phyloP scores from a whole-genome alignment of 495 filamentous ascomycete species.

The Neurospora tetrasperma region DNA sequence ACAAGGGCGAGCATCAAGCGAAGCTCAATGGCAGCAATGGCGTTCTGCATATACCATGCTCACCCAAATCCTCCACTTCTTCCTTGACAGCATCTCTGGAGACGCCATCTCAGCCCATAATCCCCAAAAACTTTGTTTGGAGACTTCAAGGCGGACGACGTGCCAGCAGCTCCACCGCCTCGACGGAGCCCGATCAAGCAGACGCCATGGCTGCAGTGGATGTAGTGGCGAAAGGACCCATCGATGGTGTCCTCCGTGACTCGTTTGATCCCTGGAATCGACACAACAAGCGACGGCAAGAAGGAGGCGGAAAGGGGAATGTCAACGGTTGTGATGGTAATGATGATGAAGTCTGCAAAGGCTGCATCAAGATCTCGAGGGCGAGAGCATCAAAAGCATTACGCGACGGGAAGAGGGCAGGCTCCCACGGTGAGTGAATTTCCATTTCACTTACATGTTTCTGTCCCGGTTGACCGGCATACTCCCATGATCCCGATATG shows the following conservation, averaged over 20 bases:
- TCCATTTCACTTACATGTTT: not conserved
- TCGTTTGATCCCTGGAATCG: conserved; percentile 23
- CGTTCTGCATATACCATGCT: not conserved
- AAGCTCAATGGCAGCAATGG: not conserved
- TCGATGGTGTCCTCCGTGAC: conserved; percentile 9
- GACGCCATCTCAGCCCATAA: not conserved
- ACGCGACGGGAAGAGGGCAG: not conserved
- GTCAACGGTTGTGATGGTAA: conserved; percentile 2
- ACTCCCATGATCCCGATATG: not conserved
- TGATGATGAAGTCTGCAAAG: conserved; percentile 14
- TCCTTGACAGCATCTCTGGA: not conserved
- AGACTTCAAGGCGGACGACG: conserved; percentile 16
- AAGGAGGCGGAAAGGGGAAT: not conserved
- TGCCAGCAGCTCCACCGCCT: conserved; percentile 6
- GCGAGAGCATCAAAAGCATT: conserved; percentile 12
- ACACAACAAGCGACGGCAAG: not conserved
- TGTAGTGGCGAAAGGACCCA: conserved; percentile 5
- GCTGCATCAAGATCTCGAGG: conserved; percentile 21
- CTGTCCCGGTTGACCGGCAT: not conserved
- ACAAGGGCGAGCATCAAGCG: not conserved
- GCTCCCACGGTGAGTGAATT: conserved; percentile 13
- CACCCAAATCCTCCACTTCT: conserved; percentile 9
- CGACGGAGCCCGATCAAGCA: not conserved
- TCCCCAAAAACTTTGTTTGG: conserved; percentile 19
- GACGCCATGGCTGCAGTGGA: conserved; percentile 18